Conservation (phyloP, 495 filamentous ascomycete species). For the Neurospora cerealis region DNA sequence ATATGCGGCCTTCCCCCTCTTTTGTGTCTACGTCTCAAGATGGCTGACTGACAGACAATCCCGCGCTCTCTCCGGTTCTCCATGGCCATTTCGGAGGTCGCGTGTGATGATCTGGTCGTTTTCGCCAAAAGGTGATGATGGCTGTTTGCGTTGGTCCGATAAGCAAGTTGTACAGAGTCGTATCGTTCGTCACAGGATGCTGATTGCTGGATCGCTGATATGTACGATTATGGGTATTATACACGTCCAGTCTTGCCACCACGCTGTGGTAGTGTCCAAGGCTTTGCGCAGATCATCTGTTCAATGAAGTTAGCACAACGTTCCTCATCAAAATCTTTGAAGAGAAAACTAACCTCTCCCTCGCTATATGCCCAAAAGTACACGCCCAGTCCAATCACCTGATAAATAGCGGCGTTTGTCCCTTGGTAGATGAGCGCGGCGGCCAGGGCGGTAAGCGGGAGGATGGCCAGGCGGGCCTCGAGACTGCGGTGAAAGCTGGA, state of each 20-base stretch:
- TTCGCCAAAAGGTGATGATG: neutral
- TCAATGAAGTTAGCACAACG: neutral
- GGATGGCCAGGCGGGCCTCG: conserved; percentile 71
- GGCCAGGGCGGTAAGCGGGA: conserved; percentile 69
- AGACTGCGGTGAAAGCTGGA: conserved; percentile 74
- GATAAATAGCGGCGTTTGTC: conserved; percentile 86
- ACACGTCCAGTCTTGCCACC: conserved; percentile 25
- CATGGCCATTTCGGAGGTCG: neutral
- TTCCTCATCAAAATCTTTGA: neutral
- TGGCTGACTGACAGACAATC: neutral
- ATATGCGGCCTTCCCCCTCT: neutral
- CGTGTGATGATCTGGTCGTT: neutral
- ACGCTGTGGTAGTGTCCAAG: conserved; percentile 42
- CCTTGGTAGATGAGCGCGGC: conserved; percentile 81
- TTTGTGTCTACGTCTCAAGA: neutral
- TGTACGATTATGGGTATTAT: conserved; percentile 8
- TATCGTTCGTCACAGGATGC: neutral
- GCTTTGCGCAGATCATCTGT: conserved; percentile 42
- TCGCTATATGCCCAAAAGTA: conserved; percentile 98
- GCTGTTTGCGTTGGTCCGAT: neutral
- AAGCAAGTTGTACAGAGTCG: neutral
- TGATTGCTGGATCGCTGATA: neutral
- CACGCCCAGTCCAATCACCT: conserved; percentile 72
- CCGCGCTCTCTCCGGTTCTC: neutral
- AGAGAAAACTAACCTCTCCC: conserved; percentile 54